Evolutionary conservation across 2,329 filamentous ascomycete genomes (phyloP).

Genomic region (Chaetomium olivaceum): DNA sequence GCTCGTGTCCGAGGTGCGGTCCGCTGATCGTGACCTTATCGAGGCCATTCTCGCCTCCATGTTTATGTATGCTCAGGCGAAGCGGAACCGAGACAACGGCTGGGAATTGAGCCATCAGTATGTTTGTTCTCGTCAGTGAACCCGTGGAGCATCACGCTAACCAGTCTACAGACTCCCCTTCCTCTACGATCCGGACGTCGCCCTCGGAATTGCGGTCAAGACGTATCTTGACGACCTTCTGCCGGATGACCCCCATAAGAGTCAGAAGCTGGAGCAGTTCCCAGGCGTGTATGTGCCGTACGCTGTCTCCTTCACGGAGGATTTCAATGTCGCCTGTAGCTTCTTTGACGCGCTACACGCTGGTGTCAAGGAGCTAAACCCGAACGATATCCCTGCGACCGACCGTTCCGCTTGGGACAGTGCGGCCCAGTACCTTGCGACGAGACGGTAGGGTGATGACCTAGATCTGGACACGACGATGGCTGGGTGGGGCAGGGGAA

Average conservation of each 20-base stretch:
- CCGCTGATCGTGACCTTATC: slow-evolving; percentile 76
- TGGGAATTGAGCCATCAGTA: slow-evolving; percentile 72
- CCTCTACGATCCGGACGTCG: slow-evolving; percentile 63
- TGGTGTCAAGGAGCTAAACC: slow-evolving; percentile 57
- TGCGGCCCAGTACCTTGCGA: slow-evolving; percentile 55
- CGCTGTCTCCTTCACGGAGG: slow-evolving; percentile 59
- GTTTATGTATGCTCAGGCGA: slow-evolving; percentile 77
- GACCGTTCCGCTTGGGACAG: slow-evolving; percentile 57
- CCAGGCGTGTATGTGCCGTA: slow-evolving; percentile 58
- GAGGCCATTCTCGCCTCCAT: slow-evolving; percentile 80
- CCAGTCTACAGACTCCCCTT: slow-evolving; percentile 32
- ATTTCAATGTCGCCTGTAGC: slow-evolving; percentile 57
- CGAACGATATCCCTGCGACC: slow-evolving; percentile 47
- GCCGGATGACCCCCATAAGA: slow-evolving; percentile 55
- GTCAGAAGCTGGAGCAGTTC: slow-evolving; percentile 51
- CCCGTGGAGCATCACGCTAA: slow-evolving; percentile 21
- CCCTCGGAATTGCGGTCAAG: slow-evolving; percentile 76
- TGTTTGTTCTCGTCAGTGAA: slow-evolving; percentile 35
- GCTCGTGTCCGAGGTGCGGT: slow-evolving; percentile 75
- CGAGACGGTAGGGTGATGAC: slow-evolving; percentile 34
- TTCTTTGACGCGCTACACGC: slow-evolving; percentile 60
- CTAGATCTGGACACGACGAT: background rate
- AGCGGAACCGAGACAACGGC: slow-evolving; percentile 67
- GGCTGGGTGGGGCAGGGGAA: background rate
- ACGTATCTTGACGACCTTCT: slow-evolving; percentile 64